These are phyloP conservation scores for Juncus effusus DNA, from an alignment of 176 grass and related monocot genomes.

Conservation along the genomic window DNA sequence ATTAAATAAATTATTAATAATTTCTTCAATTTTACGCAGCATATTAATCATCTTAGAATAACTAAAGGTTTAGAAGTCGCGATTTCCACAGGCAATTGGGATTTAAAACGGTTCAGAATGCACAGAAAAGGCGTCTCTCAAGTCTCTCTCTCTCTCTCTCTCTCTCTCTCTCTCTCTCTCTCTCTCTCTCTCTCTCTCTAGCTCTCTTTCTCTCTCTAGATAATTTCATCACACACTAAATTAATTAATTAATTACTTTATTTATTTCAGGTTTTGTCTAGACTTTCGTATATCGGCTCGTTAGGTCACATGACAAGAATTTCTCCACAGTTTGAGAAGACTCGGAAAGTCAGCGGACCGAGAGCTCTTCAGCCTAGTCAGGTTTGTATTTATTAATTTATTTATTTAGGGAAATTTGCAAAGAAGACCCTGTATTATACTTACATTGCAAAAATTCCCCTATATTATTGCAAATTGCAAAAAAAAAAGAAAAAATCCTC, in stretches of 20 bases:
- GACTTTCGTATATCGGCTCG: conserved; percentile 86
- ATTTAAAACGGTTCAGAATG: conserved; percentile 92
- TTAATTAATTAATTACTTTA: not conserved
- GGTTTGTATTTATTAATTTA: conserved; percentile 18
- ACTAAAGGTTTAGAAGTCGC: conserved; percentile 73
- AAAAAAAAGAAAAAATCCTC: too few species aligned
- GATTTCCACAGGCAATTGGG: conserved; percentile 96
- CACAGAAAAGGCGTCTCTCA: conserved; percentile 94
- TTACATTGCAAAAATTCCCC: too few species aligned
- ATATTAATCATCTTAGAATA: conserved; percentile 36
- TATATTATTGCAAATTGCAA: too few species aligned
- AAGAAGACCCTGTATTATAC: not conserved
- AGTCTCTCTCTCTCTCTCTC: conserved; percentile 40
- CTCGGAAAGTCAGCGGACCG: conserved; percentile 93
- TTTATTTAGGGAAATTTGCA: not conserved
- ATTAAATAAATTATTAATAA: conserved; percentile 1
- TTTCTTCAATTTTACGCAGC: conserved; percentile 27
- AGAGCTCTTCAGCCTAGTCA: conserved; percentile 98
- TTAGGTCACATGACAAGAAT: conserved; percentile 97
- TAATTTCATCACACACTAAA: not conserved
- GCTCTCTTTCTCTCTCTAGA: not conserved
- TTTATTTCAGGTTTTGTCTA: conserved; percentile 66
- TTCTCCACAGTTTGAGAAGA: conserved; percentile 97
- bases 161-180: not conserved
- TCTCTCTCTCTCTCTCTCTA: conserved; percentile 49